Base-by-base conservation (phyloP, 495 filamentous ascomycete genomes). In the Aeminium ludgeri region DNA sequence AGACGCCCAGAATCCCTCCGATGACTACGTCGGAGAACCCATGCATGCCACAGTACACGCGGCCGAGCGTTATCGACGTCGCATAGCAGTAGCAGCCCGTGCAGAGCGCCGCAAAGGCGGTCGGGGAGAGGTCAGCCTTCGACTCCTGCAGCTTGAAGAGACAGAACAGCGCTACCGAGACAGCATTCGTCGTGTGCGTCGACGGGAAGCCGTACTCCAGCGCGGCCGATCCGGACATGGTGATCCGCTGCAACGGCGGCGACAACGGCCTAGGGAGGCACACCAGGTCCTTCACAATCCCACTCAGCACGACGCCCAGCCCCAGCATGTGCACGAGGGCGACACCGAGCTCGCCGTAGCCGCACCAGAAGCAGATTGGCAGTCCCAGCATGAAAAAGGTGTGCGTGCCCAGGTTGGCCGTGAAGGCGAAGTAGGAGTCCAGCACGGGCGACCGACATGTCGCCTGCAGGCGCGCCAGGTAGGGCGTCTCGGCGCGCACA, bases 41-140 rank as follows among this genome's bases (percentile, higher is more conserved):
- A 61, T 97, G 89, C 89, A 97, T 97, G 37, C 89, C 89, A 55
- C 89, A 96, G 61, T 96, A 96, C 17, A 97, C 62, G 34, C 89
- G 73, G 16, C 89, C 89, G 40, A 96, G 51, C 19, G 93, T 66
- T 48, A 97, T 94, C 17, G 86, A 93, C n/a, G 73, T 56, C 10
- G 81, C 83, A 53, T 96, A 97, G 38, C 78, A 70, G 57, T 86
- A 91, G 27, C 34, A 40, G 11, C 34, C 34, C 1, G 30, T 20
- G 7, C 17, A 27, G 5, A 47, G 30, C 18, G 40, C 1, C 13
- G 5, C 35, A 38, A 46, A 46, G n/a, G 32, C 30, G 10, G 76
- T 10, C 8, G 3, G 1, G 6, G 74, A 73, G 10, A 80, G 53
- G 2, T 50, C 56, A 51, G 85, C 72, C 30, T 83, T 63, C 2